These are phyloP conservation scores for Globisporangium middletonii DNA, from an alignment of 352 stramenopile genomes.

Conservation along the genomic window DNA sequence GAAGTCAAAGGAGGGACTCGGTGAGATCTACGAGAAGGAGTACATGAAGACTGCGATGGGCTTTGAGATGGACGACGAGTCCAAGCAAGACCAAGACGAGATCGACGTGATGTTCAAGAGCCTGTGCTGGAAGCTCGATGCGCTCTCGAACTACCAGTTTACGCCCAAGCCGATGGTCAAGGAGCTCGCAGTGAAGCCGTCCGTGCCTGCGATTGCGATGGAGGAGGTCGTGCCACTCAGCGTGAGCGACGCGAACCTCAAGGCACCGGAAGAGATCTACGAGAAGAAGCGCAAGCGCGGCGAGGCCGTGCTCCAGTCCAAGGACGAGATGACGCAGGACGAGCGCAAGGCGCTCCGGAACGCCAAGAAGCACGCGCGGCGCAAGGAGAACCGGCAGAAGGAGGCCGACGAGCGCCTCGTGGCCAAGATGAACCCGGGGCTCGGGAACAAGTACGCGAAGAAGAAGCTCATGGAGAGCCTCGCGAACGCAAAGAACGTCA, in stretches of 20 bases:
- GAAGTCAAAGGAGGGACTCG: conserved; percentile 88
- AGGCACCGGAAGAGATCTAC: conserved; percentile 79
- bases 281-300: conserved; percentile 86
- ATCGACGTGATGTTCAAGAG: conserved; percentile 94
- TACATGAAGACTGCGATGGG: conserved; percentile 94
- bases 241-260: conserved; percentile 80
- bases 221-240: conserved; percentile 81
- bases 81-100: conserved; percentile 91
- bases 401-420: conserved; percentile 90
- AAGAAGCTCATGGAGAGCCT: conserved; percentile 87
- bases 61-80: conserved; percentile 89
- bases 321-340: conserved; percentile 86
- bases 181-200: conserved; percentile 83
- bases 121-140: conserved; percentile 93
- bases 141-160: conserved; percentile 95
- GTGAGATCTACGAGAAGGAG: conserved; percentile 94
- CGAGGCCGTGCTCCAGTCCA: conserved; percentile 69
- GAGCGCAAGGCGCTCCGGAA: conserved; percentile 82
- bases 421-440: conserved; percentile 91
- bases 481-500: conserved; percentile 75
- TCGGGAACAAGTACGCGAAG: conserved; percentile 96
- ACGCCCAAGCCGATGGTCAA: conserved; percentile 91
- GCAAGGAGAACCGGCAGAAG: conserved; percentile 88
- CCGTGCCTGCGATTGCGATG: conserved; percentile 78
- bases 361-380: conserved; percentile 88